These are phyloP conservation scores for Stephania cephalantha DNA, from an alignment of 164 flowering plant genomes.

Conservation along the genomic window DNA sequence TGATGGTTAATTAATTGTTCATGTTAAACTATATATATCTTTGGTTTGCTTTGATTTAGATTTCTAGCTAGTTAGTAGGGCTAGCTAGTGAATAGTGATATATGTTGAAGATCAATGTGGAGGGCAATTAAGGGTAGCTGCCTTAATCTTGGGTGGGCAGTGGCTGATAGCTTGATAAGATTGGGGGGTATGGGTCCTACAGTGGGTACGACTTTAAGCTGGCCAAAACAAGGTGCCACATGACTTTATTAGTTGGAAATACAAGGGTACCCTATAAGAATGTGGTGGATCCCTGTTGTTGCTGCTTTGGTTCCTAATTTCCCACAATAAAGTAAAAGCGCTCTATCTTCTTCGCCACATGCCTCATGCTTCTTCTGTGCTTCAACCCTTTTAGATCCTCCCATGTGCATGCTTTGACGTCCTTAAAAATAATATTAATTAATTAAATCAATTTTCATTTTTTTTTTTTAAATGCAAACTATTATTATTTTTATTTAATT, in stretches of 20 bases:
- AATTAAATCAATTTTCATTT: background rate
- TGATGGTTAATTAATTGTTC: too few species aligned
- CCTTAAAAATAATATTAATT: background rate
- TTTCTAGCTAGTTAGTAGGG: too few species aligned
- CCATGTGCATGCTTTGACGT: conserved; percentile 3
- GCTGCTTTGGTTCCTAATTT: background rate
- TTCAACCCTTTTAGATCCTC: background rate
- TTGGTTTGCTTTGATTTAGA: too few species aligned
- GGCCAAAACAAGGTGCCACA: background rate
- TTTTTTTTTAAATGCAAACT: background rate
- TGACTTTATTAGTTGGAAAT: background rate
- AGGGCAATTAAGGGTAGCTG: too few species aligned
- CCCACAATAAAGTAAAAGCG: background rate
- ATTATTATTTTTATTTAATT: too few species aligned
- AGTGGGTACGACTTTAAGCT: background rate
- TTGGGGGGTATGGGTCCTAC: background rate
- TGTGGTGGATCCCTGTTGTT: background rate
- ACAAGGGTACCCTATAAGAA: background rate
- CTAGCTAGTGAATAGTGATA: too few species aligned
- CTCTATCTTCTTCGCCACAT: conserved; percentile 2
- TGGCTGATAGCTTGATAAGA: too few species aligned
- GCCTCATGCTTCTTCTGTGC: background rate
- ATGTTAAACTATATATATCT: too few species aligned
- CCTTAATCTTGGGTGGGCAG: too few species aligned
- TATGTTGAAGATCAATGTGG: too few species aligned